Evolutionary conservation across 306 rosid species (phyloP).

Genomic region (Rosa multiflora): DNA sequence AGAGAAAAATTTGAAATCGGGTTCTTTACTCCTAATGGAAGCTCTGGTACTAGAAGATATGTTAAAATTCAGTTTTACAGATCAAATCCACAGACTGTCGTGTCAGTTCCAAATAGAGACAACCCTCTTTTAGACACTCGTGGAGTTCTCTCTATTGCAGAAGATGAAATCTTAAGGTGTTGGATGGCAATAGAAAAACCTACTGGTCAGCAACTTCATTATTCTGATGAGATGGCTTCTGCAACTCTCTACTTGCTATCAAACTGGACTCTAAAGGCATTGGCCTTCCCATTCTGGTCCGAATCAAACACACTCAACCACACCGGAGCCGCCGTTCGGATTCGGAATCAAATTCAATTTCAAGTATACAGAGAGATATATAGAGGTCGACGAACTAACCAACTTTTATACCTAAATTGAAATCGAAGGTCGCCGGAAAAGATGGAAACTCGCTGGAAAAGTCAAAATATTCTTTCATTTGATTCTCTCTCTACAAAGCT

Average conservation of each 20-base stretch:
- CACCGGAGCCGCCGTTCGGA: too few relatives aligned
- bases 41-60: conserved; percentile 53
- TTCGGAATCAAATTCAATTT: too few relatives aligned
- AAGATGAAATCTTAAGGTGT: conserved; percentile 61
- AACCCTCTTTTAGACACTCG: conserved; percentile 44
- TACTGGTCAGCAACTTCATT: conserved; percentile 52
- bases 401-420: too few relatives aligned
- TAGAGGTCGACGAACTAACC: too few relatives aligned
- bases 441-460: too few relatives aligned
- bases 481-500: too few relatives aligned
- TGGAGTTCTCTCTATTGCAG: conserved; percentile 50
- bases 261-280: conserved; percentile 22
- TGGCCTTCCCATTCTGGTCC: too few relatives aligned
- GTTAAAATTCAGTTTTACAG: conserved; percentile 70
- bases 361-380: too few relatives aligned
- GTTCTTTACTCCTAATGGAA: conserved; percentile 68
- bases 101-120: conserved; percentile 78
- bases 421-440: too few relatives aligned
- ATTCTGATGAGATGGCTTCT: conserved; percentile 59
- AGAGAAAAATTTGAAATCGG: conserved; percentile 61
- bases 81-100: conserved; percentile 52
- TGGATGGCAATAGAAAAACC: conserved; percentile 38
- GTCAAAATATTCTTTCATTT: too few relatives aligned
- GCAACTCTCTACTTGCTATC: conserved; percentile 58
- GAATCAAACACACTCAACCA: too few relatives aligned